These are phyloP conservation scores for Yarrowia divulgata DNA, from an alignment of 805 yeast species.

Conservation along the genomic window DNA sequence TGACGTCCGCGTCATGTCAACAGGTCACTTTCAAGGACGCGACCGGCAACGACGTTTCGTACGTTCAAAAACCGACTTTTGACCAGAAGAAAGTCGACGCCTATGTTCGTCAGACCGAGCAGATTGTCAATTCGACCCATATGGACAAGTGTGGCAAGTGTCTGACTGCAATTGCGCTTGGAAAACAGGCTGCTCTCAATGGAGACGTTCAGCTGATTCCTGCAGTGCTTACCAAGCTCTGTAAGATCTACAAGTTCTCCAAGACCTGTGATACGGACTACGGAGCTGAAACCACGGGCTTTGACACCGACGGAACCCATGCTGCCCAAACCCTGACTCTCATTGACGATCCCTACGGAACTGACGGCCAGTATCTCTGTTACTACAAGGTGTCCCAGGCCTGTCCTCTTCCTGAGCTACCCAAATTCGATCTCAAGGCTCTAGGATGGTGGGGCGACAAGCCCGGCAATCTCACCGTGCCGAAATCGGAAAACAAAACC, in stretches of 20 bases:
- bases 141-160: conserved; percentile 28
- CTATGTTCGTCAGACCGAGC: conserved; percentile 20
- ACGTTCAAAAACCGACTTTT: conserved; percentile 11
- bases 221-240: conserved; percentile 1
- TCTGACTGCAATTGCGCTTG: conserved; percentile 15
- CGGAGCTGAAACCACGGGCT: conserved; percentile 1
- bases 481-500: conserved; percentile 48
- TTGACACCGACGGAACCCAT: conserved; percentile 44
- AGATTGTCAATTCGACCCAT: conserved; percentile 30
- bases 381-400: conserved; percentile 57
- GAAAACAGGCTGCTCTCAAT: conserved; percentile 19
- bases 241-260: conserved; percentile 20
- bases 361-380: conserved; percentile 70
- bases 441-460: conserved; percentile 55
- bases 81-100: conserved; percentile 26
- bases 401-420: conserved; percentile 58
- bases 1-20: not conserved
- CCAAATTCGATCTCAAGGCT: conserved; percentile 55
- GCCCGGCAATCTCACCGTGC: conserved; percentile 47
- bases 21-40: conserved; percentile 25
- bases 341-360: conserved; percentile 58
- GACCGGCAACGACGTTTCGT: conserved; percentile 13
- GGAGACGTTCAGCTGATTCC: conserved; percentile 25
- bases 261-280: conserved; percentile 13
- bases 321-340: conserved; percentile 59